phyloP scores from a whole-genome alignment of 768 basidiomycete species.

The Kwoniella heveanensis region DNA sequence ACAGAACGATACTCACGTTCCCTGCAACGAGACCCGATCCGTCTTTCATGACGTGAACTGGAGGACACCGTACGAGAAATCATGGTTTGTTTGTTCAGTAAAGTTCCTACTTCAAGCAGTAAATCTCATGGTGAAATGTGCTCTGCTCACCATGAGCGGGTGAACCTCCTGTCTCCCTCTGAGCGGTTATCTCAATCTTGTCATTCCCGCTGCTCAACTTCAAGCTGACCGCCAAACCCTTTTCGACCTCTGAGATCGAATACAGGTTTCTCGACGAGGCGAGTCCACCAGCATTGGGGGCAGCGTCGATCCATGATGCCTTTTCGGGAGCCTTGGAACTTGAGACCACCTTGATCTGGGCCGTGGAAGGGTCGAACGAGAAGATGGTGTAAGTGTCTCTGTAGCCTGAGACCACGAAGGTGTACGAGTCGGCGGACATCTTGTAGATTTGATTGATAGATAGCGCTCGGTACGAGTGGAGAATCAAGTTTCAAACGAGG shows the following conservation, averaged over 20 bases:
- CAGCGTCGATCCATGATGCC: conserved; percentile 75
- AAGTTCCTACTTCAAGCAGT: not conserved
- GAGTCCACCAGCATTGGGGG: conserved; percentile 59
- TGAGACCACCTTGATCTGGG: conserved; percentile 59
- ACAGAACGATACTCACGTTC: conserved; percentile 66
- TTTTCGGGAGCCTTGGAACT: conserved; percentile 46
- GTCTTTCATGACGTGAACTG: conserved; percentile 67
- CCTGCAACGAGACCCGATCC: conserved; percentile 67
- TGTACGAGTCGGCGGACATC: not conserved
- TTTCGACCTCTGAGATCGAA: conserved; percentile 68
- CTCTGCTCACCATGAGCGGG: conserved; percentile 43
- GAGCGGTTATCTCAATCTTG: conserved; percentile 59
- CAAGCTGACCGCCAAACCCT: conserved; percentile 66
- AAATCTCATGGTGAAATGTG: not conserved
- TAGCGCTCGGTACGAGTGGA: too few relatives aligned
- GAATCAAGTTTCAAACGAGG: too few relatives aligned
- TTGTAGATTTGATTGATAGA: not conserved
- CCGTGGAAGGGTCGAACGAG: conserved; percentile 63
- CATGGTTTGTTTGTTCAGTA: too few relatives aligned
- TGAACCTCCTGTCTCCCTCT: conserved; percentile 34
- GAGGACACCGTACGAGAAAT: too few relatives aligned
- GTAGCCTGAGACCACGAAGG: conserved; percentile 51
- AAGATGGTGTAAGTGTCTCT: conserved; percentile 67
- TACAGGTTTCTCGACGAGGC: conserved; percentile 59
- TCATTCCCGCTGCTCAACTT: conserved; percentile 63